Evolutionary conservation across 257 asterid species (phyloP), one percentile per base, ranked within the genome.

Genomic region (Phtheirospermum japonicum): DNA sequence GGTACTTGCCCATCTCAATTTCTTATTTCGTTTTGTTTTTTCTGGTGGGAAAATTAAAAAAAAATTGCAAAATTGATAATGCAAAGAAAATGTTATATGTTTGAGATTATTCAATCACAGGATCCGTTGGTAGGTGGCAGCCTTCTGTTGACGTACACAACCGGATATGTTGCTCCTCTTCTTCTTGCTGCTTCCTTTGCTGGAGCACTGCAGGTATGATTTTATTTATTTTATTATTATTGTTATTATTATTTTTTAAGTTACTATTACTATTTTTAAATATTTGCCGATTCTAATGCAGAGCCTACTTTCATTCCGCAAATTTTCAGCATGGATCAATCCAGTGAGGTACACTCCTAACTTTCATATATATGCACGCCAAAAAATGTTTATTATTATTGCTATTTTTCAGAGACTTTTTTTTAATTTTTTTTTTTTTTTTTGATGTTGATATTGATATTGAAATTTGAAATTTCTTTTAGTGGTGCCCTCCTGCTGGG

Each of bases 121-220:
- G 94, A 91, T 70, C 97, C 97, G 6, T 16, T 91, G 32, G 57
- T 86, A 5, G 98, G 98, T 19, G 95, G 95, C 49, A 88, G 98
- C 77, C 80, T 91, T 64, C 82, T 91, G 13, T 76, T 91, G 78
- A 81, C 95, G 9, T 91, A 91, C 82, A 91, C 98, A 31, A 91
- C 97, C 17, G 95, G 98, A 63, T 91, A 91, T 39, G 93, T 91
- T 60, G 84, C 97, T 66, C 98, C 97, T 67, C 83, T 91, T 71
- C 96, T 88, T 67, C 87, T 91, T 68, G 98, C 97, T 37, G 98
- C 98, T 72, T 88, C 98, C 59, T 91, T 91, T 73, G 97, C 98
- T 30, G 98, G 98, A 59, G 97, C 93, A 76, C 66, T 91, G 77
- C 98, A 85, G 98, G 98, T 88, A 80, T 10, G 33, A n/a, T 6